phyloP scores from a whole-genome alignment of 2,329 filamentous ascomycete species.

The Colletotrichum camelliae region DNA sequence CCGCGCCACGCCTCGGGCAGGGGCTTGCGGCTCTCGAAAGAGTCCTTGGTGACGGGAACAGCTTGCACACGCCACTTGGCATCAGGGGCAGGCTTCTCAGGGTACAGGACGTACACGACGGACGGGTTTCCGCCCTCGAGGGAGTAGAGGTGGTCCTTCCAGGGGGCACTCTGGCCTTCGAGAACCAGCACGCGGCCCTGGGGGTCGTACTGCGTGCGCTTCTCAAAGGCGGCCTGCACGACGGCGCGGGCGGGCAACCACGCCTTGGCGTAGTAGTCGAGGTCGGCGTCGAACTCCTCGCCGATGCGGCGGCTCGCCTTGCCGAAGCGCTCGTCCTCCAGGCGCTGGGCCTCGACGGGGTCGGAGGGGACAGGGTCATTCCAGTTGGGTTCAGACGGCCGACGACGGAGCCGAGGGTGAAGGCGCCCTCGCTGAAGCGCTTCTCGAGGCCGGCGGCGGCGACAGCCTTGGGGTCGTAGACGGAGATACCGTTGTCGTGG shows the following conservation, averaged over 20 bases:
- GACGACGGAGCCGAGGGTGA: conserved; percentile 85
- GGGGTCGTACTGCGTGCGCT: conserved; percentile 70
- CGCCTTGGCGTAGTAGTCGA: conserved; percentile 74
- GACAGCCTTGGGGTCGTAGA: conserved; percentile 76
- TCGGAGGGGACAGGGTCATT: conserved; percentile 68
- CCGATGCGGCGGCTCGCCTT: conserved; percentile 84
- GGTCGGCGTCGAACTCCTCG: conserved; percentile 82
- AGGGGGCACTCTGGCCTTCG: conserved; percentile 78
- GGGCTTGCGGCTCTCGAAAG: conserved; percentile 90
- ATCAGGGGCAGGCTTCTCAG: conserved; percentile 76
- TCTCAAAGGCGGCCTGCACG: conserved; percentile 77
- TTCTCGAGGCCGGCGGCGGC: conserved; percentile 76
- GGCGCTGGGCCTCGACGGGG: conserved; percentile 66
- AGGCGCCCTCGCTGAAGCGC: conserved; percentile 82
- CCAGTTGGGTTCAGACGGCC: conserved; percentile 79
- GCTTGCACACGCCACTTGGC: conserved; percentile 94
- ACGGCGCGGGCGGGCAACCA: conserved; percentile 90
- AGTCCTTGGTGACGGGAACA: conserved; percentile 83
- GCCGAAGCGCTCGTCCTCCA: conserved; percentile 82
- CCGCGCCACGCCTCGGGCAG: conserved; percentile 93
- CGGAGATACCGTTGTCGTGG: conserved; percentile 93
- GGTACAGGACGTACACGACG: conserved; percentile 89
- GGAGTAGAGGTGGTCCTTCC: conserved; percentile 95
- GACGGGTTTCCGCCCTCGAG: conserved; percentile 70
- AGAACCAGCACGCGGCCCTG: conserved; percentile 84